These are phyloP conservation scores for Tulasnella sp. DNA, from an alignment of 768 basidiomycete genomes.

Conservation along the genomic window DNA sequence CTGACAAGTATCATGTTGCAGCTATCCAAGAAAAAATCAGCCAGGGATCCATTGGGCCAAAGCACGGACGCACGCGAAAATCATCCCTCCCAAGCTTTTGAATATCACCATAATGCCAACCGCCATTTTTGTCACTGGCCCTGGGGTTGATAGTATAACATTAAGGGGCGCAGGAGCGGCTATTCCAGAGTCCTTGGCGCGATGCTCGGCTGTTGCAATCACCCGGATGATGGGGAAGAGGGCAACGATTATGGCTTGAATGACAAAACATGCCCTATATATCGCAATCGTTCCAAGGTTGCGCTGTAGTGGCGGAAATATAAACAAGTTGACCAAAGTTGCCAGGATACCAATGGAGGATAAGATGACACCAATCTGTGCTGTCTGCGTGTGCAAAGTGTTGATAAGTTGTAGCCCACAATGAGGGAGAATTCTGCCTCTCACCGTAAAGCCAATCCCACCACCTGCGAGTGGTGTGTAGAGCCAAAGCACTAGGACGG, in stretches of 20 bases:
- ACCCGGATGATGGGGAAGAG: conserved; percentile 13
- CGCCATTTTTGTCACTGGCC: background rate
- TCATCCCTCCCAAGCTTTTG: background rate
- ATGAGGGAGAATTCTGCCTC: background rate
- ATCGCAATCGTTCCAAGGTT: conserved; percentile 10
- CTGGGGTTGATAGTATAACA: no score
- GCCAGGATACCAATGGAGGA: conserved; percentile 15
- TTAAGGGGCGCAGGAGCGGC: no score
- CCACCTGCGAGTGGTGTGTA: conserved; percentile 14
- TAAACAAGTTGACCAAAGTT: conserved; percentile 13
- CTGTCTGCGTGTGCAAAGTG: conserved; percentile 3
- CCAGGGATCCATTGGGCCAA: background rate
- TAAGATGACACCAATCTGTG: conserved; percentile 14
- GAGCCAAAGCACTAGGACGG: conserved; percentile 18
- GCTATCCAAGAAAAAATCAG: conserved; percentile 2
- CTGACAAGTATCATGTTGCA: conserved; percentile 17
- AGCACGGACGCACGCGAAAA: conserved; percentile 8
- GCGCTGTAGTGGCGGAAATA: conserved; percentile 15
- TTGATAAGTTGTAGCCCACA: background rate
- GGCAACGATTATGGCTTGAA: conserved; percentile 9
- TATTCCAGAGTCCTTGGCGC: background rate
- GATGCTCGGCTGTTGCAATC: background rate
- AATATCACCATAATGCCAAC: conserved; percentile 1
- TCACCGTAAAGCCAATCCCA: conserved; percentile 17
- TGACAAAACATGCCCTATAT: conserved; percentile 4